These are phyloP conservation scores for Austroboletus sp. DNA, from an alignment of 1,284 basidiomycete species.

Conservation along the genomic window DNA sequence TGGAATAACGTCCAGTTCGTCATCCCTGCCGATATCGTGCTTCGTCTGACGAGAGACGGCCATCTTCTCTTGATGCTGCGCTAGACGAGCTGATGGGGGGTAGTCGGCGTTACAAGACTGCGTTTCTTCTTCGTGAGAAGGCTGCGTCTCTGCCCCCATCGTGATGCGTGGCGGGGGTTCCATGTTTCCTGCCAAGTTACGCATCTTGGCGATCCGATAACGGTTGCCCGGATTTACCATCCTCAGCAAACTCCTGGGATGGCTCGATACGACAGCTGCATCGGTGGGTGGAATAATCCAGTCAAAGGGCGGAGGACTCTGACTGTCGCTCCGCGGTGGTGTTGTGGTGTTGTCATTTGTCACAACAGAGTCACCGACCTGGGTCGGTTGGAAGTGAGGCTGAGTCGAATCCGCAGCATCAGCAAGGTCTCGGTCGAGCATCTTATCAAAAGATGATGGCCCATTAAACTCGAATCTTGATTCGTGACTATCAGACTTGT, in stretches of 20 bases:
- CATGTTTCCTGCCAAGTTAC: slow-evolving; percentile 14
- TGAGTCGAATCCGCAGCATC: slow-evolving; percentile 26
- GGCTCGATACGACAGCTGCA: slow-evolving; percentile 20
- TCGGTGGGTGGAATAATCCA: slow-evolving; percentile 23
- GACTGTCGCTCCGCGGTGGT: slow-evolving; percentile 1
- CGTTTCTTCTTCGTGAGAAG: slow-evolving; percentile 17
- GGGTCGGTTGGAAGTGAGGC: slow-evolving; percentile 5
- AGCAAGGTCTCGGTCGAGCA: slow-evolving; percentile 26
- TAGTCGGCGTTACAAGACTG: slow-evolving; percentile 7
- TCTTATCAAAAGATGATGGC: slow-evolving; percentile 31
- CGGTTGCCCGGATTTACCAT: slow-evolving; percentile 30
- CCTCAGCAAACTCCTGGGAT: slow-evolving; percentile 29
- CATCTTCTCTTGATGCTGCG: slow-evolving; percentile 1
- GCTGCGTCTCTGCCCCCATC: slow-evolving; percentile 20
- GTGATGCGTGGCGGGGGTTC: slow-evolving; percentile 18
- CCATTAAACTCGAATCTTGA: slow-evolving; percentile 24
- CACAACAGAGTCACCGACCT: not conserved
- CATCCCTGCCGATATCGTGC: slow-evolving; percentile 5
- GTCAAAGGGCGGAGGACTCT: slow-evolving; percentile 18
- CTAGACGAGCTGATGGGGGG: slow-evolving; percentile 1
- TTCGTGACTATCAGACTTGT: slow-evolving; percentile 11
- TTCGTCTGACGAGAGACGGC: not conserved
- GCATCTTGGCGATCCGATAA: slow-evolving; percentile 30
- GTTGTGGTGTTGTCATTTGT: slow-evolving; percentile 1
- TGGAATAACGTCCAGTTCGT: slow-evolving; percentile 43